These are phyloP conservation scores for Desmodesmus armatus DNA, from an alignment of 139 green algal genomes.

Conservation along the genomic window DNA sequence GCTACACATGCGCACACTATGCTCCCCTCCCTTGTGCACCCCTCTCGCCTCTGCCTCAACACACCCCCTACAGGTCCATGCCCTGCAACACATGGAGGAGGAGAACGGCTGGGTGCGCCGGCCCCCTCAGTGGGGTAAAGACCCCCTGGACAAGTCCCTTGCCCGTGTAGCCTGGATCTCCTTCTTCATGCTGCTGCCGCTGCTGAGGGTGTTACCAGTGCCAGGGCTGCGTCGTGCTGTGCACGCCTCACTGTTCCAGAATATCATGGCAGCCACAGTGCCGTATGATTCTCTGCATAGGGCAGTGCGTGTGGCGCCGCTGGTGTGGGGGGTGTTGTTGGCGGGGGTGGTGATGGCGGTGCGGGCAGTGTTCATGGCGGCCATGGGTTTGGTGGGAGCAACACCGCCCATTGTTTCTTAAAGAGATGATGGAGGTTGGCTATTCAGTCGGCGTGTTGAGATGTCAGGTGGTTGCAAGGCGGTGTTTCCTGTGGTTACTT, in stretches of 20 bases:
- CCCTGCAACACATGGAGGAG: constrained; percentile 43
- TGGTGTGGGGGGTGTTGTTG: constrained; percentile 16
- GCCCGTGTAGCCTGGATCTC: constrained; percentile 25
- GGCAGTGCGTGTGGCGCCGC: not conserved
- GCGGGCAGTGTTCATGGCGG: too few species aligned
- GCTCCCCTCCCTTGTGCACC: too few species aligned
- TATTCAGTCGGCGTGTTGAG: too few species aligned
- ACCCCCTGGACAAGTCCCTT: constrained; percentile 18
- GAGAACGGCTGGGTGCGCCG: constrained; percentile 43
- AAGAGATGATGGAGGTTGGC: too few species aligned
- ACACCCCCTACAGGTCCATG: constrained; percentile 5
- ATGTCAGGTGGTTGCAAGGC: too few species aligned
- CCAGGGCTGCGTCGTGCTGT: not conserved
- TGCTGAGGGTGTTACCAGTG: constrained; percentile 33
- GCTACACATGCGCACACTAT: too few species aligned
- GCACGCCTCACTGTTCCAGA: constrained; percentile 30
- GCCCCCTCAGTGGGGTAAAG: not conserved
- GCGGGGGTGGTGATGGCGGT: constrained; percentile 13
- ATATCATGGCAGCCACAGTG: constrained; percentile 25
- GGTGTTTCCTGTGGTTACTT: too few species aligned
- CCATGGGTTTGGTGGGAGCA: too few species aligned
- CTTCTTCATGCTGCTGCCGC: constrained; percentile 45
- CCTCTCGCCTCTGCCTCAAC: not conserved
- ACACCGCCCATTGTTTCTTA: too few species aligned
- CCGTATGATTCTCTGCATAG: constrained; percentile 35